phyloP scores from a whole-genome alignment of 106 monocot genomes.

The Dendrobium nobile region DNA sequence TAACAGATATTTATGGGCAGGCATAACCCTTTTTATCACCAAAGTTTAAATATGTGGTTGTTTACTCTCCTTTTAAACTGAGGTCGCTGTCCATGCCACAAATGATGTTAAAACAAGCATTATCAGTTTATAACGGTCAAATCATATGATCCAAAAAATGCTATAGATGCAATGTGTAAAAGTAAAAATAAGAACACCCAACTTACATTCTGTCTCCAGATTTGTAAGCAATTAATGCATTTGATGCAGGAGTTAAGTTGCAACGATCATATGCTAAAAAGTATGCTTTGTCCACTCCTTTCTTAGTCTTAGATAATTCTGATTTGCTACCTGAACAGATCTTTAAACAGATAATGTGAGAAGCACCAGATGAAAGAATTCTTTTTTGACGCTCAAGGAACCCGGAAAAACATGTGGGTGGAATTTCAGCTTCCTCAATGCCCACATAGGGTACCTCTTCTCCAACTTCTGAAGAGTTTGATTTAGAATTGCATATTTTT shows the following conservation, averaged over 20 bases:
- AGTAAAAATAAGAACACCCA: neutral
- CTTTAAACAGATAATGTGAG: conserved; percentile 39
- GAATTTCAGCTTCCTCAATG: conserved; percentile 43
- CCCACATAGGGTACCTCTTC: conserved; percentile 20
- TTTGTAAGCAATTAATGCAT: conserved; percentile 29
- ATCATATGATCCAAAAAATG: neutral
- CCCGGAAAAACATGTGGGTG: conserved; percentile 66
- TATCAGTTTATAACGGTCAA: neutral
- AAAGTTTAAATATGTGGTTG: neutral
- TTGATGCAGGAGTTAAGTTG: conserved; percentile 35
- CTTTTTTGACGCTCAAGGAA: conserved; percentile 45
- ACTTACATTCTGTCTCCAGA: conserved; percentile 52
- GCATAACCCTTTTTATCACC: too few species aligned
- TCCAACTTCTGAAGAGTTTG: conserved; percentile 20
- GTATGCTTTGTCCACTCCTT: conserved; percentile 37
- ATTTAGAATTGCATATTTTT: conserved; percentile 21
- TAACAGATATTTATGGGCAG: too few species aligned
- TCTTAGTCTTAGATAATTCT: conserved; percentile 39
- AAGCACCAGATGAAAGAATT: conserved; percentile 32
- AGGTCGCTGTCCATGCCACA: too few species aligned
- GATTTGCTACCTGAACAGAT: conserved; percentile 40
- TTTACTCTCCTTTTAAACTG: too few species aligned
- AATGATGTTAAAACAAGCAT: neutral
- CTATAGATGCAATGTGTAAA: neutral
- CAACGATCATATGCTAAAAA: conserved; percentile 48